Evolutionary conservation across 176 grass and related monocot species (phyloP).

Genomic region (Eleusine coracana): DNA sequence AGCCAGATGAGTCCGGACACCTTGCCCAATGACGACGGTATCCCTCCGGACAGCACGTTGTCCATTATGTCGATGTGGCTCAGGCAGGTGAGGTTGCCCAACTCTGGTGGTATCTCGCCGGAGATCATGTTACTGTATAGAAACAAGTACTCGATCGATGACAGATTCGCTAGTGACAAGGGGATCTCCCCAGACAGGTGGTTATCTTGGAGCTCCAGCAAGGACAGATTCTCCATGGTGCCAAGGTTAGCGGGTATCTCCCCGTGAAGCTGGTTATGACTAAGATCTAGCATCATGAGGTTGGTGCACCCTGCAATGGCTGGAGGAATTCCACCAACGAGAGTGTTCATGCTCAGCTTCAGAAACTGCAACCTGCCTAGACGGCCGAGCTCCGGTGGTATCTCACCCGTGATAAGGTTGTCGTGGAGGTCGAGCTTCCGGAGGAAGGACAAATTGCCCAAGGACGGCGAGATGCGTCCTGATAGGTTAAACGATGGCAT

Average conservation of each 20-base stretch:
- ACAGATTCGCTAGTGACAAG: background rate
- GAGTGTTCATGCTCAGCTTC: constrained; percentile 25
- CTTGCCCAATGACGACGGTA: constrained; percentile 26
- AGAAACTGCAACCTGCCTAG: constrained; percentile 16
- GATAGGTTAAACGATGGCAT: constrained; percentile 8
- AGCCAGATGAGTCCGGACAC: background rate
- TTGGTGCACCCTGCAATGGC: constrained; percentile 6
- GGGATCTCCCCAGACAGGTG: constrained; percentile 8
- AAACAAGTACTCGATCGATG: background rate
- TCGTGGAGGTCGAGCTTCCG: constrained; percentile 3
- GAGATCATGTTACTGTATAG: background rate
- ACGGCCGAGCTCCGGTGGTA: constrained; percentile 28
- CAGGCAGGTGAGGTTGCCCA: constrained; percentile 16
- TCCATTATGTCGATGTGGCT: background rate
- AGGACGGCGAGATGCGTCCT: constrained; percentile 30
- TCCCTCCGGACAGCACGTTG: constrained; percentile 15
- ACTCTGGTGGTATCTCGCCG: background rate
- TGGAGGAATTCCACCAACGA: constrained; percentile 20
- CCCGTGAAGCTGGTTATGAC: constrained; percentile 32
- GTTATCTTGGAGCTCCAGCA: background rate
- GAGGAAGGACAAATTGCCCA: constrained; percentile 51
- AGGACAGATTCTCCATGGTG: background rate
- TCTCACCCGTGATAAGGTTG: constrained; percentile 38
- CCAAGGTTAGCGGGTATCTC: constrained; percentile 7
- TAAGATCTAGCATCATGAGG: background rate